Conservation (phyloP, 805 yeast species). For the Spathaspora girioi region DNA sequence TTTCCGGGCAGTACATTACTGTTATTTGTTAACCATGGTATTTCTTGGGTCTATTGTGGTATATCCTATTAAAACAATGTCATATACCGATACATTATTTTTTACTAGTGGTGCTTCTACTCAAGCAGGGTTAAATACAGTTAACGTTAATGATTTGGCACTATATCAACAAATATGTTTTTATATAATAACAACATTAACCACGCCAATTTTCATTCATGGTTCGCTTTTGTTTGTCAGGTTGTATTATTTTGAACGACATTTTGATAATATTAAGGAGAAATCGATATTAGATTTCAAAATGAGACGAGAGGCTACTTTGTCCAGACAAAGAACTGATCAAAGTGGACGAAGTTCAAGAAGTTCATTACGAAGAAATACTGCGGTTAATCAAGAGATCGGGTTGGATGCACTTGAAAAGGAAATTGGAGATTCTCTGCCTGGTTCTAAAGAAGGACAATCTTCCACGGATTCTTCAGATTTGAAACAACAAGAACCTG, state of each 20-base stretch:
- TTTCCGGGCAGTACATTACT: slow-evolving; percentile 65
- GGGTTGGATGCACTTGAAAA: slow-evolving; percentile 15
- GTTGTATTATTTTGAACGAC: slow-evolving; percentile 83
- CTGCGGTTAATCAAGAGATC: slow-evolving; percentile 25
- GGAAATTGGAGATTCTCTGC: slow-evolving; percentile 2
- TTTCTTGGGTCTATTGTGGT: slow-evolving; percentile 71
- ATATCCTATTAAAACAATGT: slow-evolving; percentile 64
- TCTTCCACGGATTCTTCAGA: slow-evolving; percentile 26
- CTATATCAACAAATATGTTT: slow-evolving; percentile 79
- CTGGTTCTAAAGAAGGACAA: neutral
- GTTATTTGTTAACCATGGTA: slow-evolving; percentile 58
- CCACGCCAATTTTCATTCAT: slow-evolving; percentile 89
- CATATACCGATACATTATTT: slow-evolving; percentile 78
- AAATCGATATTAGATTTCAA: slow-evolving; percentile 74
- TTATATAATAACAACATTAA: slow-evolving; percentile 56
- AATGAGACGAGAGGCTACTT: slow-evolving; percentile 77
- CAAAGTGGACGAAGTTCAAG: neutral
- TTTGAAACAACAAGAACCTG: slow-evolving; percentile 3
- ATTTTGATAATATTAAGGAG: slow-evolving; percentile 76
- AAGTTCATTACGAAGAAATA: slow-evolving; percentile 9
- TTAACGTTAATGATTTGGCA: slow-evolving; percentile 58
- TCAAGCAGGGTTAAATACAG: slow-evolving; percentile 88
- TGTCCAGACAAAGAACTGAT: slow-evolving; percentile 36
- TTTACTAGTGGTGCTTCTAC: slow-evolving; percentile 75
- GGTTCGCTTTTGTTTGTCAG: slow-evolving; percentile 73